Conservation (phyloP, 2,329 filamentous ascomycete species). For the Celoporthe dispersa region DNA sequence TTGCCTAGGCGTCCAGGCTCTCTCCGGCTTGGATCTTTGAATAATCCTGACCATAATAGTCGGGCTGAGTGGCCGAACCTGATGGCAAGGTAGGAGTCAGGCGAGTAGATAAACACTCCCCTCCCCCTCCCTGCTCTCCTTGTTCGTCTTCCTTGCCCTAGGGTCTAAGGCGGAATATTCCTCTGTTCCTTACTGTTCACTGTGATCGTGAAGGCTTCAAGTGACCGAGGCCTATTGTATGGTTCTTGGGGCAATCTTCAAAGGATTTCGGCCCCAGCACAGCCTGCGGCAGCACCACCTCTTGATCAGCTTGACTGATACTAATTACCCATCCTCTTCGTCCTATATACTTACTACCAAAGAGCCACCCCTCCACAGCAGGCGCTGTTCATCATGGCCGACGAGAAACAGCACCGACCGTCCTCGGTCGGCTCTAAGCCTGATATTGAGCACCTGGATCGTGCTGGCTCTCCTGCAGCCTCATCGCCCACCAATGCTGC, state of each 20-base stretch:
- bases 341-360: not conserved
- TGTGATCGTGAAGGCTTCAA: not conserved
- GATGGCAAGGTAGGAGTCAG: not conserved
- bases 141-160: not conserved
- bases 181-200: not conserved
- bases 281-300: not conserved
- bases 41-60: not conserved
- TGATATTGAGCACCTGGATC: slow-evolving; percentile 36
- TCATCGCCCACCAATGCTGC: not conserved
- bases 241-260: not conserved
- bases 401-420: slow-evolving; percentile 33
- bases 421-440: slow-evolving; percentile 34
- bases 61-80: not conserved
- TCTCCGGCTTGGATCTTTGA: not conserved
- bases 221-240: not conserved
- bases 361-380: not conserved
- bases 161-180: not conserved
- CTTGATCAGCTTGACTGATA: too few species aligned
- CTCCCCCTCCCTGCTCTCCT: not conserved
- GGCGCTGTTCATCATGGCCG: slow-evolving; percentile 12
- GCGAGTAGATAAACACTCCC: not conserved
- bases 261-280: not conserved
- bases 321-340: not conserved
- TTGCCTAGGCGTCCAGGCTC: not conserved
- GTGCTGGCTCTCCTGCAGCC: not conserved